These are phyloP conservation scores for Alternaria ethzedia DNA, from an alignment of 2,329 filamentous ascomycete genomes.

Conservation along the genomic window DNA sequence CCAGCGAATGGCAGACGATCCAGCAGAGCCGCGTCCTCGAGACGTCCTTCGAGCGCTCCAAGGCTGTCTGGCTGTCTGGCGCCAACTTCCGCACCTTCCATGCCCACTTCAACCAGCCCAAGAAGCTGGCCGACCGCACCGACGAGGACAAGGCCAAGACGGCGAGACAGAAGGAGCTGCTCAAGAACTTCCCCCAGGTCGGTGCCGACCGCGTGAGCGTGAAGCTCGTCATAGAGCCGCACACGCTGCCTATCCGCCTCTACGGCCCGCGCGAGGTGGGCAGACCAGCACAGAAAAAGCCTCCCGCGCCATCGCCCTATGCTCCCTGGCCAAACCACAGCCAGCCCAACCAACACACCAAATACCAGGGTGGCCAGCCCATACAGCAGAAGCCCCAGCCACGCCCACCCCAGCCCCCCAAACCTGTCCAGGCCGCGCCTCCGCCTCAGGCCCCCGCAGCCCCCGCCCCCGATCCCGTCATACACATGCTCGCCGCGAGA, in stretches of 20 bases:
- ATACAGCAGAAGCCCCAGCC: constrained; percentile 29
- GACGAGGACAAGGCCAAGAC: constrained; percentile 64
- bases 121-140: constrained; percentile 62
- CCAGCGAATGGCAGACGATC: constrained; percentile 74
- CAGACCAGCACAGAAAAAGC: constrained; percentile 37
- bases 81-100: constrained; percentile 49
- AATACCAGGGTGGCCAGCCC: constrained; percentile 29
- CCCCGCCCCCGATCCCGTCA: constrained; percentile 73
- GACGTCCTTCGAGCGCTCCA: constrained; percentile 75
- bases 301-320: constrained; percentile 33
- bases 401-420: constrained; percentile 32
- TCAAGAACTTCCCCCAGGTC: constrained; percentile 47
- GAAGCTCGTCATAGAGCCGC: constrained; percentile 75
- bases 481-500: constrained; percentile 77
- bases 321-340: constrained; percentile 45
- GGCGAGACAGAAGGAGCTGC: constrained; percentile 66
- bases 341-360: constrained; percentile 33
- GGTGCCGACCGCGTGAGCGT: constrained; percentile 28
- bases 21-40: constrained; percentile 77
- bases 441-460: constrained; percentile 31
- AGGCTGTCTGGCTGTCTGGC: constrained; percentile 56
- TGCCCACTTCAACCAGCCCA: constrained; percentile 44
- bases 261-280: constrained; percentile 40
- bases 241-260: constrained; percentile 71
- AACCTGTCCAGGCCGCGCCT: constrained; percentile 33